A percentile compares a stretch with the other conserved stretches of the same genome.
These are phyloP conservation scores for Gremmenia infestans DNA, from an alignment of 2,329 filamentous ascomycete genomes.

Conservation along the genomic window DNA sequence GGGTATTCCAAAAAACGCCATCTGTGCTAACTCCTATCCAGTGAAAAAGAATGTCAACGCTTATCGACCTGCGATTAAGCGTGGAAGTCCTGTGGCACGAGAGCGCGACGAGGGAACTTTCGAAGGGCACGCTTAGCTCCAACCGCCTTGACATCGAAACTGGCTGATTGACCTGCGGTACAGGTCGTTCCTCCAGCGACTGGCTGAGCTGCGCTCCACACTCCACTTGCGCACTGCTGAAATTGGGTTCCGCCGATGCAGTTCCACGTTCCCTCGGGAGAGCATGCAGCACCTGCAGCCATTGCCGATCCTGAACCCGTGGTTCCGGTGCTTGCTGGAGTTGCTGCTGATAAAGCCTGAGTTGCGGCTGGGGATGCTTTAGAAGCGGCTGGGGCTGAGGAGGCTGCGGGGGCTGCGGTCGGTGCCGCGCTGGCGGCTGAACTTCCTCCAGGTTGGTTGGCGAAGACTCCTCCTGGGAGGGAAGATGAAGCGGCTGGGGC, in stretches of 20 bases:
- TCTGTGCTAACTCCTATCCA: conserved; percentile 3
- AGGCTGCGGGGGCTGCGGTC: conserved; percentile 9
- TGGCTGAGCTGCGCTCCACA: conserved; percentile 41
- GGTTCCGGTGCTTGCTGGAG: conserved; percentile 22
- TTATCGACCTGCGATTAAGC: conserved; percentile 21
- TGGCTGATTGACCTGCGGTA: conserved; percentile 36
- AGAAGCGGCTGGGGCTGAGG: conserved; percentile 22
- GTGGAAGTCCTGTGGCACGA: conserved; percentile 10
- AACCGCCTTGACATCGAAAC: conserved; percentile 35
- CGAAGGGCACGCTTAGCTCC: conserved; percentile 23
- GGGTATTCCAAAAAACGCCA: conserved; percentile 23
- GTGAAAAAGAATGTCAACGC: conserved; percentile 17
- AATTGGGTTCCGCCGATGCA: conserved; percentile 46
- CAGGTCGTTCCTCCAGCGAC: conserved; percentile 46
- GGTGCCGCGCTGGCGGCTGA: conserved; percentile 24
- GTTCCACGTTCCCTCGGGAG: conserved; percentile 49
- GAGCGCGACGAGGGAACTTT: conserved; percentile 24
- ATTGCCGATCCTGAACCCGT: conserved; percentile 17
- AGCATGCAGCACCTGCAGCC: conserved; percentile 42
- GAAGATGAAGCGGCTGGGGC: conserved; percentile 7
- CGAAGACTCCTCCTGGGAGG: conserved; percentile 31
- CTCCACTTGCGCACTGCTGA: conserved; percentile 51
- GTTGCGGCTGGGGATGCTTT: conserved; percentile 17
- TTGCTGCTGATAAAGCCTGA: conserved; percentile 16
- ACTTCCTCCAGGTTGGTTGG: too few relatives aligned